These are phyloP conservation scores for Solanum chaucha DNA, from an alignment of 257 asterid genomes.

Conservation along the genomic window DNA sequence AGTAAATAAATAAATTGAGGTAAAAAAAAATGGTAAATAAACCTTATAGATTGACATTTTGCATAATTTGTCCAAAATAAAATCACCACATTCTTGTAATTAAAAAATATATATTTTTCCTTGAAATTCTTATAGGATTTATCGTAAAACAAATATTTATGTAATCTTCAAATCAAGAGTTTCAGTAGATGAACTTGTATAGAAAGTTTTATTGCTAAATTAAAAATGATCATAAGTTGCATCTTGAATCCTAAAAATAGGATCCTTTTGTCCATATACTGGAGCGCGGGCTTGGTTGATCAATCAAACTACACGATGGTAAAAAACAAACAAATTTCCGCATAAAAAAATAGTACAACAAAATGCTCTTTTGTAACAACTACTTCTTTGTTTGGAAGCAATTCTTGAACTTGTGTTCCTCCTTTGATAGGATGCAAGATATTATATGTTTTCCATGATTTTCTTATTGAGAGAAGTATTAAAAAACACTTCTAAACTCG, in stretches of 20 bases:
- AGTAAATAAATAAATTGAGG: no score
- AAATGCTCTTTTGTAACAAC: background rate
- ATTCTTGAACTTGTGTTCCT: background rate
- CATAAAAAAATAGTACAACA: rapidly evolving
- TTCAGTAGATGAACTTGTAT: background rate
- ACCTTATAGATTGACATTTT: no score
- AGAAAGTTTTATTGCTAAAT: background rate
- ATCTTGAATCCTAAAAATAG: background rate
- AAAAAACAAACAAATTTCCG: background rate
- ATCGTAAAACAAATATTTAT: background rate
- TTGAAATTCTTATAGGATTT: background rate
- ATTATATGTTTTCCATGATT: no score
- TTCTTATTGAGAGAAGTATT: no score
- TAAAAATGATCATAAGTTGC: background rate
- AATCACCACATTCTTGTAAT: background rate
- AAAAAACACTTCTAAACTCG: no score
- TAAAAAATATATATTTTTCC: no score
- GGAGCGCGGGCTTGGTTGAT: background rate
- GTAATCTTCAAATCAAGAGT: rapidly evolving
- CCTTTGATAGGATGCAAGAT: background rate
- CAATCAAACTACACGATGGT: background rate
- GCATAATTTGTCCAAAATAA: background rate
- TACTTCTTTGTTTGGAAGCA: background rate
- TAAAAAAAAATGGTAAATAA: no score
- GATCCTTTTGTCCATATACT: background rate